These are phyloP conservation scores for Pseudogymnoascus sp. DNA, from an alignment of 2,329 filamentous ascomycete species.

Conservation along the genomic window DNA sequence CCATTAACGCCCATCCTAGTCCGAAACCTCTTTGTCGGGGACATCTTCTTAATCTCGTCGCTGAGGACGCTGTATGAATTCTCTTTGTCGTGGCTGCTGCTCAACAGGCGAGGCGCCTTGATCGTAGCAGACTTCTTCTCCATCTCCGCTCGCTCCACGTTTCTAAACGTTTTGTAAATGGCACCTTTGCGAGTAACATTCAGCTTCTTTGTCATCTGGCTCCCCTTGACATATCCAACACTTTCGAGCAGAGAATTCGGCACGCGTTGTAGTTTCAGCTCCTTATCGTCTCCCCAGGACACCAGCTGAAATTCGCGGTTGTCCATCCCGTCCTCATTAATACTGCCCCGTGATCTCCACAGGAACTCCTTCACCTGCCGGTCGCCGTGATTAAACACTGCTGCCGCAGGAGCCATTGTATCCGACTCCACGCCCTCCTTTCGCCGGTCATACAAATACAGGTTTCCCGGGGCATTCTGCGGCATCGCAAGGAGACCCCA, in stretches of 20 bases:
- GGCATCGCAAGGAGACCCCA: constrained; percentile 84
- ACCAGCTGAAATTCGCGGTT: constrained; percentile 87
- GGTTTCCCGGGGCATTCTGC: constrained; percentile 74
- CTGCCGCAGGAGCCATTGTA: constrained; percentile 41
- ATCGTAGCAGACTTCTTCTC: constrained; percentile 56
- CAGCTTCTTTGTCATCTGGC: constrained; percentile 54
- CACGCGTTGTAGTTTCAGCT: constrained; percentile 70
- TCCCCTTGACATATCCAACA: constrained; percentile 68
- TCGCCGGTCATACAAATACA: constrained; percentile 74
- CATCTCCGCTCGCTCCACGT: constrained; percentile 53
- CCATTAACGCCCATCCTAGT: constrained; percentile 17
- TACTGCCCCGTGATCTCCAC: constrained; percentile 73
- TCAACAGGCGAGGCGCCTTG: constrained; percentile 49
- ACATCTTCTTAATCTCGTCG: constrained; percentile 35
- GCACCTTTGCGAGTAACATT: constrained; percentile 77
- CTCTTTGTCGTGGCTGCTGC: constrained; percentile 30
- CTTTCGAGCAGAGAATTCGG: constrained; percentile 55
- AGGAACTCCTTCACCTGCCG: constrained; percentile 83
- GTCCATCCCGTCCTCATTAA: constrained; percentile 62
- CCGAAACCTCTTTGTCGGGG: constrained; percentile 29
- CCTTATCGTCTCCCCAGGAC: constrained; percentile 83
- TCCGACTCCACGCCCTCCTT: constrained; percentile 39
- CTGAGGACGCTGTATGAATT: constrained; percentile 21
- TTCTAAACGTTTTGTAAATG: constrained; percentile 75
- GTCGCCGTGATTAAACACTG: constrained; percentile 52